Conservation (phyloP, 2,329 filamentous ascomycete species). For the Tricladium varicosporioides region DNA sequence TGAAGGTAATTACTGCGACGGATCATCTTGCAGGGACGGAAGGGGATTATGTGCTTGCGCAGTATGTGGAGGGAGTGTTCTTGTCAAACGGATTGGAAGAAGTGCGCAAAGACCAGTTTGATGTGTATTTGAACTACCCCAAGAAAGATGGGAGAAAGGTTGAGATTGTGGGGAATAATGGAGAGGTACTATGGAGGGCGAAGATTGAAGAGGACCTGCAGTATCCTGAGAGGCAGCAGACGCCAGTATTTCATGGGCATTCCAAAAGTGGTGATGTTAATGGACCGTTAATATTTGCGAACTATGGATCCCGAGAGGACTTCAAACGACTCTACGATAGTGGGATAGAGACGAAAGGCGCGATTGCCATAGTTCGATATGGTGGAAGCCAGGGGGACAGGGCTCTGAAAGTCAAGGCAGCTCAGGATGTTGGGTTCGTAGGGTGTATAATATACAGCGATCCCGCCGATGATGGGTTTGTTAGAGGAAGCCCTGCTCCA, state of each 20-base stretch:
- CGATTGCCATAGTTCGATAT: constrained; percentile 81
- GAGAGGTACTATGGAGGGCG: constrained; percentile 70
- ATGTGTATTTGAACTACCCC: constrained; percentile 92
- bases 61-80: constrained; percentile 82
- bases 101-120: constrained; percentile 73
- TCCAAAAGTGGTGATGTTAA: constrained; percentile 83
- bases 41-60: constrained; percentile 81
- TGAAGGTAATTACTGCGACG: constrained; percentile 76
- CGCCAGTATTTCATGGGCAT: constrained; percentile 81
- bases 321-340: constrained; percentile 70
- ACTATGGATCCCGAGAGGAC: constrained; percentile 84
- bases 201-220: constrained; percentile 78
- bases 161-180: constrained; percentile 71
- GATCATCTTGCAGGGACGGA: constrained; percentile 94
- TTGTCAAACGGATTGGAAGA: constrained; percentile 69
- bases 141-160: constrained; percentile 73
- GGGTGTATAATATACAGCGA: constrained; percentile 94
- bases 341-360: constrained; percentile 71
- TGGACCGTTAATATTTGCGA: constrained; percentile 86
- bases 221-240: constrained; percentile 67
- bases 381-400: constrained; percentile 71
- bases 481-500: constrained; percentile 70
- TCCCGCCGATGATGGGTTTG: constrained; percentile 79
- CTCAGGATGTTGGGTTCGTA: constrained; percentile 79
- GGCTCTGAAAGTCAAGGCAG: constrained; percentile 84